Evolutionary conservation across 306 rosid genomes (phyloP).

Genomic region (Alnus glutinosa): DNA sequence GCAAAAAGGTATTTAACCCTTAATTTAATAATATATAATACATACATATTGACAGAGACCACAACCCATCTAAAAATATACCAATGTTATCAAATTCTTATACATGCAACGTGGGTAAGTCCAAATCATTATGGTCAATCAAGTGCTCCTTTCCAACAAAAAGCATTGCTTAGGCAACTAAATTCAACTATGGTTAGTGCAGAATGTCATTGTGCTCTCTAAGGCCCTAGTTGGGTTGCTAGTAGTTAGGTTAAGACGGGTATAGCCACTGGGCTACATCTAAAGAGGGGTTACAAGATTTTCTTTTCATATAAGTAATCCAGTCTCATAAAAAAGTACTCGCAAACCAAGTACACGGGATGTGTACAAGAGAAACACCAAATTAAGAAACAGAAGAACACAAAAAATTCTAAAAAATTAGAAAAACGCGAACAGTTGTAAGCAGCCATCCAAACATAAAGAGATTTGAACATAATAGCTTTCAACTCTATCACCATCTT

Average conservation of each 20-base stretch:
- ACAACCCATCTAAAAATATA: neutral
- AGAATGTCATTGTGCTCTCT: neutral
- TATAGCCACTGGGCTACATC: neutral
- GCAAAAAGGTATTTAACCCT: too few species aligned
- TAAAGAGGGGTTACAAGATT: neutral
- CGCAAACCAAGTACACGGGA: too few species aligned
- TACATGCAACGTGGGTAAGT: neutral
- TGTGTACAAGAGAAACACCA: too few species aligned
- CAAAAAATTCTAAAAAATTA: too few species aligned
- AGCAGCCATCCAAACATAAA: too few species aligned
- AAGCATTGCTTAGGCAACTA: neutral
- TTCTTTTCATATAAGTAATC: too few species aligned
- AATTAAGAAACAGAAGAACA: too few species aligned
- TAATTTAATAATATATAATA: neutral
- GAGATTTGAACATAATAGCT: too few species aligned
- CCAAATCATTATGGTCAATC: neutral
- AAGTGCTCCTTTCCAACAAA: neutral
- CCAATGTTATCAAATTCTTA: neutral
- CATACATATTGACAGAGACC: neutral
- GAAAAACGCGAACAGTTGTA: too few species aligned
- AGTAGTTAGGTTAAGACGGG: neutral
- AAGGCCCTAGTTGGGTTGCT: neutral
- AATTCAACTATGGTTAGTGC: neutral
- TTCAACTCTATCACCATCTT: too few species aligned
- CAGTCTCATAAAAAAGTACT: too few species aligned